These are phyloP conservation scores for Ilyonectria destructans DNA, from an alignment of 2,329 filamentous ascomycete genomes.

Conservation along the genomic window DNA sequence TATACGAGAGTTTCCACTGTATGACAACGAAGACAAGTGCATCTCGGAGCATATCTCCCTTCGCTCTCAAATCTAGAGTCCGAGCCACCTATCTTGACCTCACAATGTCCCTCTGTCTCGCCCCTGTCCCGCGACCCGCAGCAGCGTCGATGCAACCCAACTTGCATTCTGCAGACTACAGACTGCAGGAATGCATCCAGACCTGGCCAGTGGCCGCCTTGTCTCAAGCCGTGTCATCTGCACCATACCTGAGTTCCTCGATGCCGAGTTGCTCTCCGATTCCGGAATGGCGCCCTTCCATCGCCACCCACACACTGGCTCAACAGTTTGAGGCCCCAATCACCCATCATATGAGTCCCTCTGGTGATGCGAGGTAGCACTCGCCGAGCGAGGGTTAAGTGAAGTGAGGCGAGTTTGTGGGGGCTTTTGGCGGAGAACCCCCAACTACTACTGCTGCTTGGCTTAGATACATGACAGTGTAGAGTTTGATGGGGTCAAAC, in stretches of 20 bases:
- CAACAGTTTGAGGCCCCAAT: neutral
- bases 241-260: neutral
- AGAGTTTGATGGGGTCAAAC: neutral
- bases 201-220: neutral
- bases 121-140: neutral
- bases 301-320: conserved; percentile 5
- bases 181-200: neutral
- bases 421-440: neutral
- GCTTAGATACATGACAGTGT: neutral
- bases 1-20: neutral
- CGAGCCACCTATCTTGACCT: too few relatives aligned
- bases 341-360: neutral
- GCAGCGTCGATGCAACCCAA: neutral
- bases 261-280: neutral
- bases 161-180: neutral
- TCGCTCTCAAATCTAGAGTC: neutral
- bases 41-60: neutral
- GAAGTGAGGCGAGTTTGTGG: conserved; percentile 6
- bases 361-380: neutral
- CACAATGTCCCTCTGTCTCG: neutral
- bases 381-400: too few relatives aligned
- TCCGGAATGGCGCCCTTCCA: neutral
- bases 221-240: neutral
- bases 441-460: neutral
- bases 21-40: neutral